Evolutionary conservation across 805 yeast genomes (phyloP), one percentile per base, ranked within the genome.

Genomic region (Candida maltosa): DNA sequence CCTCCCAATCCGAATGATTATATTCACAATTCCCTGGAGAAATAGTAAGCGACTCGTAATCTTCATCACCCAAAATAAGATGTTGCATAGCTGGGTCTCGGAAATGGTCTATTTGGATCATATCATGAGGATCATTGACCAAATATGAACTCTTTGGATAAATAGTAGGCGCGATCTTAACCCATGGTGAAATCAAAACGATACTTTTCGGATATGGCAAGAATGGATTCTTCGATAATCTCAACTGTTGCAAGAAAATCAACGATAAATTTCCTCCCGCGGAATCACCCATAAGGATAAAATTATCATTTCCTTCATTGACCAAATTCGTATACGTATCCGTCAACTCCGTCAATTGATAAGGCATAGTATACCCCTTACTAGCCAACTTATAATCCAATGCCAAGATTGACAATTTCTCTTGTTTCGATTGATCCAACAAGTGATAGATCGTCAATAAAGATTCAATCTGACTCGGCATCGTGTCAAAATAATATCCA

Each of bases 181-280:
- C 61, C 73, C 73, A 67, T 0, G 73, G 73, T 32, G 59, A 50
- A 28, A 63, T 44, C 23, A 63, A 47, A 2, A 60, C 31, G 16
- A 54, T 38, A 27, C 52, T 49, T 11, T 40, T 44, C 1, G 68
- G 70, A 44, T 42, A 59, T 2, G 48, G 41, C 12, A 41, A 33
- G n/a, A n/a, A n/a, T 33, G 32, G 8, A 34, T 35, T 21, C 9
- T 37, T 41, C 21, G 38, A 35, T 2, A 24, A 25, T 27, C 50
- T 49, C 42, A 65, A 45, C 29, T 41, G 52, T 34, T 62, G 60
- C 11, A 62, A 43, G 38, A 54, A 58, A 12, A 49, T 48, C 15
- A 65, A 41, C 11, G 56, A 45, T 40, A 67, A 52, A 41, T 65
- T 55, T 1, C 67, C 71, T 18, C 73, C 73, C 7, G 71, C 71